Conservation (phyloP, 2,329 filamentous ascomycete species). For the Epichloe gansuensis region DNA sequence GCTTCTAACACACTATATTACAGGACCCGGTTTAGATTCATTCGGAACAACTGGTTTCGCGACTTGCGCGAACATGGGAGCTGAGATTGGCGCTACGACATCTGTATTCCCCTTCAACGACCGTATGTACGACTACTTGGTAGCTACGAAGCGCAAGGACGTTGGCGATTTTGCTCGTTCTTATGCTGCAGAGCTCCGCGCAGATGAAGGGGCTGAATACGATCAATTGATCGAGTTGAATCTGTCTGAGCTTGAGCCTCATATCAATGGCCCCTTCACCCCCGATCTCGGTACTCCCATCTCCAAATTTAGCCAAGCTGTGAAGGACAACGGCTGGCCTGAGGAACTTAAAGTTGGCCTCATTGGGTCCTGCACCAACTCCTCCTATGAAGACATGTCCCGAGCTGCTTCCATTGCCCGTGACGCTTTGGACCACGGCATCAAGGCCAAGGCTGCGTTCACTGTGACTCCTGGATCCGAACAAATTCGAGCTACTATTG, state of each 20-base stretch:
- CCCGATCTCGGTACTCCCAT: constrained; percentile 96
- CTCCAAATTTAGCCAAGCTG: constrained; percentile 91
- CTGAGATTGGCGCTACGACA: constrained; percentile 75
- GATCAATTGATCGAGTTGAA: constrained; percentile 96
- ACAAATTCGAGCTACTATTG: constrained; percentile 90
- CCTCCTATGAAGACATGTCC: constrained; percentile 77
- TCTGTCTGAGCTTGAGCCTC: constrained; percentile 85
- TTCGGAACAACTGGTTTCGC: constrained; percentile 50
- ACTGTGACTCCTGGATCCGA: constrained; percentile 94
- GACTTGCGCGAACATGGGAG: constrained; percentile 63
- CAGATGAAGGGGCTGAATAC: constrained; percentile 87
- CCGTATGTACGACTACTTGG: constrained; percentile 92
- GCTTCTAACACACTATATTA: too few species aligned
- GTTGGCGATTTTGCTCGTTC: constrained; percentile 83
- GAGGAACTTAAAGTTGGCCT: constrained; percentile 93
- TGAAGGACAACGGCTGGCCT: constrained; percentile 91
- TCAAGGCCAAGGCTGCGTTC: constrained; percentile 91
- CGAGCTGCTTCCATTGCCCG: constrained; percentile 83
- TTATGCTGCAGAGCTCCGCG: constrained; percentile 75
- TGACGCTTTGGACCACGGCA: constrained; percentile 79
- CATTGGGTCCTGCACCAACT: constrained; percentile 98
- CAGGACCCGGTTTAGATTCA: constrained; percentile 43
- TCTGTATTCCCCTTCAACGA: constrained; percentile 97
- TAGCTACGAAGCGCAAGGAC: constrained; percentile 75
- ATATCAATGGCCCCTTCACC: constrained; percentile 98